Conservation (phyloP, 2,329 filamentous ascomycete genomes). For the Sporothrix pseudoabietina region DNA sequence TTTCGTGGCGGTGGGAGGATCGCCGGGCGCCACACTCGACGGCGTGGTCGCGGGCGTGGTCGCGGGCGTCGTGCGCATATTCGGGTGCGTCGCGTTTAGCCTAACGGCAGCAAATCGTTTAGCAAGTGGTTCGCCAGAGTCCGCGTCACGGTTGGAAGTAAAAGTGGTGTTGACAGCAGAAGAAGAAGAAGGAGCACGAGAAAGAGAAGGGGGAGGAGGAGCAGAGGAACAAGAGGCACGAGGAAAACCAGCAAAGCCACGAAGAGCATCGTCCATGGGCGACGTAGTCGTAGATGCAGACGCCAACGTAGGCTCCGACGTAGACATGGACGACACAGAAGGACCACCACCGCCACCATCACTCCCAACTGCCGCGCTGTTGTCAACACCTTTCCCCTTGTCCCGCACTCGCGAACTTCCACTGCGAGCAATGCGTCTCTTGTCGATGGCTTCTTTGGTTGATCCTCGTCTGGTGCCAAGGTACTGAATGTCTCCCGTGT, state of each 20-base stretch:
- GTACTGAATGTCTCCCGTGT: slow-evolving; percentile 29
- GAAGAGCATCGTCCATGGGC: slow-evolving; percentile 7
- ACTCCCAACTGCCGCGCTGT: background rate
- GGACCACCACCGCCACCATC: background rate
- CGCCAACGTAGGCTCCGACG: background rate
- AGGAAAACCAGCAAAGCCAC: background rate
- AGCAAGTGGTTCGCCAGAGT: slow-evolving; percentile 60
- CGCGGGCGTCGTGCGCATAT: background rate
- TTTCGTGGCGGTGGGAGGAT: background rate
- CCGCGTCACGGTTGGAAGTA: slow-evolving; percentile 37
- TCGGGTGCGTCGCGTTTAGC: slow-evolving; percentile 49
- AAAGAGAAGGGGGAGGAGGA: slow-evolving; percentile 35
- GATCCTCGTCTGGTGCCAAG: slow-evolving; percentile 4
- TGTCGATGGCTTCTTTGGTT: slow-evolving; percentile 1
- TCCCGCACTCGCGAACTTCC: slow-evolving; percentile 12
- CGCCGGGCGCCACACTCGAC: background rate
- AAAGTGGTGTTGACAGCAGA: slow-evolving; percentile 26
- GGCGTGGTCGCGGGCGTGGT: background rate
- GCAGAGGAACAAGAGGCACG: slow-evolving; percentile 15
- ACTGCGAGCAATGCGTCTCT: slow-evolving; percentile 17
- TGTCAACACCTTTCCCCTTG: background rate
- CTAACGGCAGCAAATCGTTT: slow-evolving; percentile 69
- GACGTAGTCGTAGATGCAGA: background rate
- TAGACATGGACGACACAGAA: background rate
- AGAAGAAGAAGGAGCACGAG: slow-evolving; percentile 36